These are phyloP conservation scores for Fraxinus floribunda DNA, from an alignment of 305 asterid species.

Conservation along the genomic window DNA sequence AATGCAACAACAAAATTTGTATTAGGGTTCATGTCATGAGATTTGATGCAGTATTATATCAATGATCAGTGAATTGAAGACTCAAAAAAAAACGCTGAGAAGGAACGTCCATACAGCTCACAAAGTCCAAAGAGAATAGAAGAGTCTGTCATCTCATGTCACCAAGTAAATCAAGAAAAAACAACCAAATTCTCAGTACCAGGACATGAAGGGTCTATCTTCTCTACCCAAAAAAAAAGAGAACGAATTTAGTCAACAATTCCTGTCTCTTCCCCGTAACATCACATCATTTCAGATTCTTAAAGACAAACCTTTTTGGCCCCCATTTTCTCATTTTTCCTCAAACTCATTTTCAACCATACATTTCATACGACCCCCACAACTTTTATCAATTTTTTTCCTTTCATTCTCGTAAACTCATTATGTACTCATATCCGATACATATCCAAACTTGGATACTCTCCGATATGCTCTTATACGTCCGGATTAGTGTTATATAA, in stretches of 20 bases:
- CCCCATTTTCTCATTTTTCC: background rate
- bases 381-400: too few species aligned
- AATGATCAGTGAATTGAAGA: background rate
- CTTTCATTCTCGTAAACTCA: background rate
- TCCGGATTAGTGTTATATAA: background rate
- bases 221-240: background rate
- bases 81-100: background rate
- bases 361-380: background rate
- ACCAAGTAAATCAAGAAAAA: background rate
- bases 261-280: background rate
- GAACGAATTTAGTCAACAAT: background rate
- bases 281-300: background rate
- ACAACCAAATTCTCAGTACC: background rate
- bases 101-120: background rate
- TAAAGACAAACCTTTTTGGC: background rate
- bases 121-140: background rate
- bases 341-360: too few species aligned
- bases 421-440: background rate
- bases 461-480: background rate
- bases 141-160: background rate
- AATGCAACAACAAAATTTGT: background rate
- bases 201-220: background rate
- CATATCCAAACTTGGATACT: background rate
- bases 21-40: background rate
- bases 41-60: background rate